These are phyloP conservation scores for Aristolochia californica DNA, from an alignment of 164 flowering plant species.

Conservation along the genomic window DNA sequence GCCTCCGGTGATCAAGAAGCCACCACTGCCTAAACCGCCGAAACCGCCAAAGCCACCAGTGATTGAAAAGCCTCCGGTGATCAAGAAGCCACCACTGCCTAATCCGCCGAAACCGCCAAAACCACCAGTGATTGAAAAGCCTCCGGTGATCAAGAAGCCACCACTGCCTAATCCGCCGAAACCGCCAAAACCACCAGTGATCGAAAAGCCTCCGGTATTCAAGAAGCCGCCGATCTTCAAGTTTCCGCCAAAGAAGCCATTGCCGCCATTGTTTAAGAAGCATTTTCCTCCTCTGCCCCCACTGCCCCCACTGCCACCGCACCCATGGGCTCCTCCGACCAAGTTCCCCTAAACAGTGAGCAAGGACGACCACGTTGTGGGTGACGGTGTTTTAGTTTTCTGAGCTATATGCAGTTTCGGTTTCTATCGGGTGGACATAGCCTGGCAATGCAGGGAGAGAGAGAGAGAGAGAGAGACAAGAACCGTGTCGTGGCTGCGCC, in stretches of 20 bases:
- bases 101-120: too few species aligned
- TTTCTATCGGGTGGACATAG: neutral
- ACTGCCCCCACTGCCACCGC: slow-evolving; percentile 3
- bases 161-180: too few species aligned
- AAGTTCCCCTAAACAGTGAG: neutral
- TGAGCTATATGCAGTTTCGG: neutral
- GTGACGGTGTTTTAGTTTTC: neutral
- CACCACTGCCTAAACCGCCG: neutral
- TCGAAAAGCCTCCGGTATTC: too few species aligned
- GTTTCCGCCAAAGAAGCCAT: slow-evolving; percentile 3
- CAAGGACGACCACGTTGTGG: neutral
- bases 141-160: too few species aligned
- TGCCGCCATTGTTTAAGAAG: neutral
- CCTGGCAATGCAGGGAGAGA: too few species aligned
- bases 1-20: neutral
- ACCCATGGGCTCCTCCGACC: neutral
- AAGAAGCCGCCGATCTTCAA: neutral
- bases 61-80: too few species aligned
- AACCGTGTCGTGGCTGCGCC: too few species aligned
- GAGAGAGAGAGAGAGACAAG: too few species aligned
- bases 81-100: too few species aligned
- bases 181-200: too few species aligned
- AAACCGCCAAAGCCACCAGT: neutral
- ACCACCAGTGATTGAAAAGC: too few species aligned
- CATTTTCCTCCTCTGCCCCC: slow-evolving; percentile 6